A percentile compares a stretch with the other conserved stretches of the same genome.
phyloP scores from a whole-genome alignment of 1,284 basidiomycete genomes.

The Rhodotorula sp. region DNA sequence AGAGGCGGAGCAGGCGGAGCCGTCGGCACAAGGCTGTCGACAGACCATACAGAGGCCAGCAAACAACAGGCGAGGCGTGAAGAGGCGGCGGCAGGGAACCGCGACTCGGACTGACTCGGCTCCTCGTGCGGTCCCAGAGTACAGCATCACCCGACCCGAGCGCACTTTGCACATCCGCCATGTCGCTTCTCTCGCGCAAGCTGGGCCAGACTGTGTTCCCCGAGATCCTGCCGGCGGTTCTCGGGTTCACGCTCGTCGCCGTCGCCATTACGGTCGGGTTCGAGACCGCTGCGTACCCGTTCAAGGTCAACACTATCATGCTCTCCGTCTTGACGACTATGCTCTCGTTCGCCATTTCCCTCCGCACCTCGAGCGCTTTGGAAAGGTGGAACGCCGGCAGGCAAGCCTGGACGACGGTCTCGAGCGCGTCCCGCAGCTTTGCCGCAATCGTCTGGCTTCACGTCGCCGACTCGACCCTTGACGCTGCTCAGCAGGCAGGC shows the following conservation, averaged over 20 bases:
- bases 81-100: no score
- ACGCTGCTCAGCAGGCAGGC: slow-evolving; percentile 5
- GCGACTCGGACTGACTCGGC: not conserved
- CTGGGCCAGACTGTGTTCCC: slow-evolving; percentile 28
- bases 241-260: slow-evolving; percentile 17
- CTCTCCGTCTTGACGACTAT: slow-evolving; percentile 24
- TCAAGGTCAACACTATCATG: slow-evolving; percentile 25
- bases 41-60: no score
- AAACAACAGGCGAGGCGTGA: no score
- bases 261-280: slow-evolving; percentile 1
- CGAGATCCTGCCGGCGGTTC: slow-evolving; percentile 7
- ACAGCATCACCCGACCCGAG: no score
- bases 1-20: no score
- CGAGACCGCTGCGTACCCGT: slow-evolving; percentile 4
- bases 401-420: slow-evolving; percentile 15
- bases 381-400: slow-evolving; percentile 29
- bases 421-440: slow-evolving; percentile 34
- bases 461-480: slow-evolving; percentile 50
- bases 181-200: slow-evolving; percentile 8
- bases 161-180: not conserved
- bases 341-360: slow-evolving; percentile 32
- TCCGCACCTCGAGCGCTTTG: slow-evolving; percentile 24
- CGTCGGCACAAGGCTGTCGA: no score
- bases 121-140: not conserved
- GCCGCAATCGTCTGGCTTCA: slow-evolving; percentile 60